Conservation (phyloP, 108 stramenopile species). For the Fistulifera pelliculosa region DNA sequence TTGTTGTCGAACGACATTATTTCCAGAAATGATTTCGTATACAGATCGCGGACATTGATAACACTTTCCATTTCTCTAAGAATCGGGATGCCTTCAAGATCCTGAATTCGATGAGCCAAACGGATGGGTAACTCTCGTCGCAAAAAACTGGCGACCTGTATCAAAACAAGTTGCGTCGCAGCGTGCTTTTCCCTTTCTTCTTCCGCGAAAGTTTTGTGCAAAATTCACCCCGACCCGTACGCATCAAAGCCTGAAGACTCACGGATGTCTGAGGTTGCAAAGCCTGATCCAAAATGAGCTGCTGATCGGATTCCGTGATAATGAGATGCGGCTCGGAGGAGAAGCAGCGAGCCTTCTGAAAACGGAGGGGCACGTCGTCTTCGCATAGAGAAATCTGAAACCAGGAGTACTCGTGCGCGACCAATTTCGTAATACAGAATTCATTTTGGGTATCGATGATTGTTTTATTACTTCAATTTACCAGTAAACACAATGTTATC, state of each 20-base stretch:
- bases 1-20: constrained; percentile 55
- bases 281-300: constrained; percentile 15
- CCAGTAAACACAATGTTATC: too few relatives aligned
- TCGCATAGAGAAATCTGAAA: too few relatives aligned
- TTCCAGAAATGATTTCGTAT: constrained; percentile 83
- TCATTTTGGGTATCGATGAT: too few relatives aligned
- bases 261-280: constrained; percentile 50
- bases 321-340: too few relatives aligned
- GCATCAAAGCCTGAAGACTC: constrained; percentile 71
- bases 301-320: too few relatives aligned
- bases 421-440: too few relatives aligned
- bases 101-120: constrained; percentile 90
- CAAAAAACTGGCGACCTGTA: constrained; percentile 85
- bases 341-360: too few relatives aligned
- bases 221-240: constrained; percentile 76
- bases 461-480: too few relatives aligned
- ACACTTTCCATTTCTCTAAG: constrained; percentile 67
- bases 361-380: too few relatives aligned
- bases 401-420: too few relatives aligned
- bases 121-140: constrained; percentile 95
- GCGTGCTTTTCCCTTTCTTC: constrained; percentile 22
- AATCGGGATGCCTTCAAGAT: constrained; percentile 77
- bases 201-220: constrained; percentile 52
- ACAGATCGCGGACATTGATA: constrained; percentile 81
- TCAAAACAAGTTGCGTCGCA: constrained; percentile 46